phyloP scores from a whole-genome alignment of 352 stramenopile species.

The Vaucheria bursata region DNA sequence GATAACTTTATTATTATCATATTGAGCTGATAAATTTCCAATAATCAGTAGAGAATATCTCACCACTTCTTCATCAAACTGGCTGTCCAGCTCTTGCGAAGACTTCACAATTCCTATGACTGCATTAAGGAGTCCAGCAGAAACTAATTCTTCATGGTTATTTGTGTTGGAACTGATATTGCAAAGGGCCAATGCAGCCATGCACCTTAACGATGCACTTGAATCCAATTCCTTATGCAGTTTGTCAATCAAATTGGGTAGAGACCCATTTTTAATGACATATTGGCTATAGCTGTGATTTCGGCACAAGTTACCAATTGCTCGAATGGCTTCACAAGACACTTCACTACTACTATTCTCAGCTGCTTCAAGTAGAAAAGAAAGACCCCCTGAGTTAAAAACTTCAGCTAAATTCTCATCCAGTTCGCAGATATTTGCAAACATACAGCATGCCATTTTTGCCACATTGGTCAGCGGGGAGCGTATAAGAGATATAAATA shows the following conservation, averaged over 20 bases:
- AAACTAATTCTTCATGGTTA: too few relatives aligned
- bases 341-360: constrained; percentile 46
- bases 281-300: constrained; percentile 87
- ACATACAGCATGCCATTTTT: constrained; percentile 79
- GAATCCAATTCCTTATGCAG: too few relatives aligned
- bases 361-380: constrained; percentile 38
- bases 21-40: constrained; percentile 77
- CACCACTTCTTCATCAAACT: too few relatives aligned
- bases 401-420: constrained; percentile 84
- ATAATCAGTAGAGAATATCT: constrained; percentile 86
- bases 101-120: too few relatives aligned
- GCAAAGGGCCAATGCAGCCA: constrained; percentile 86
- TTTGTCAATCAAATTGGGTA: too few relatives aligned
- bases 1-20: constrained; percentile 66
- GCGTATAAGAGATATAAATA: constrained; percentile 67
- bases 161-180: constrained; percentile 85
- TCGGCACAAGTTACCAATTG: constrained; percentile 81
- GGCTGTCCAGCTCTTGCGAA: too few relatives aligned
- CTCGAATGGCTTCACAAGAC: constrained; percentile 79
- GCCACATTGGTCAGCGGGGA: constrained; percentile 67
- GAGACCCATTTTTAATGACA: constrained; percentile 59
- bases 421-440: constrained; percentile 85
- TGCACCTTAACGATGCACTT: constrained; percentile 58
- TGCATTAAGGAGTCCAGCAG: too few relatives aligned
- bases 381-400: constrained; percentile 72